Conservation (phyloP, 2,329 filamentous ascomycete genomes). For the Graphium sp. region DNA sequence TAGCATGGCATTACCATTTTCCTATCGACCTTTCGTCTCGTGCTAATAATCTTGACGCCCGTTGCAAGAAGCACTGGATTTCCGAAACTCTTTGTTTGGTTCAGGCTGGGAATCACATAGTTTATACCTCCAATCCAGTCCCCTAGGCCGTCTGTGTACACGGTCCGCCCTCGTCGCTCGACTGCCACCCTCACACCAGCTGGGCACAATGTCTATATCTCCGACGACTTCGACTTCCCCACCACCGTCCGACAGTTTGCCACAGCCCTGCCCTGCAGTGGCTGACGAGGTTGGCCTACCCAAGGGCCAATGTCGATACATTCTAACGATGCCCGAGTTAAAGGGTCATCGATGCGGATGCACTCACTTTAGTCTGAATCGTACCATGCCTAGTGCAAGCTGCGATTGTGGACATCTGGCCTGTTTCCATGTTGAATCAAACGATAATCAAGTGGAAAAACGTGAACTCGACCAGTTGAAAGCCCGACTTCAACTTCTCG, state of each 20-base stretch:
- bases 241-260: slow-evolving; percentile 9
- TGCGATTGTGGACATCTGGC: slow-evolving; percentile 44
- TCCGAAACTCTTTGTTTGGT: too few species aligned
- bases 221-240: slow-evolving; percentile 13
- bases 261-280: slow-evolving; percentile 4
- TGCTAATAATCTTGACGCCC: too few species aligned
- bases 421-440: slow-evolving; percentile 37
- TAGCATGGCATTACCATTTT: too few species aligned
- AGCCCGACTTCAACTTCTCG: slow-evolving; percentile 24
- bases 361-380: slow-evolving; percentile 37
- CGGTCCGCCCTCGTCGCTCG: too few species aligned
- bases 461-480: slow-evolving; percentile 30
- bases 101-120: too few species aligned
- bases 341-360: slow-evolving; percentile 42
- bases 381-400: slow-evolving; percentile 30
- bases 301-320: slow-evolving; percentile 41
- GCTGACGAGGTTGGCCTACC: slow-evolving; percentile 30
- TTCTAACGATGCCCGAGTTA: slow-evolving; percentile 36
- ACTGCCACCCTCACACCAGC: too few species aligned
- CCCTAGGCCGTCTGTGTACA: too few species aligned
- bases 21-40: too few species aligned
- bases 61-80: too few species aligned
- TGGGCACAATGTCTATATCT: too few species aligned
- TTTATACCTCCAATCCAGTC: too few species aligned
- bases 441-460: slow-evolving; percentile 23